Evolutionary conservation across 495 filamentous ascomycete species (phyloP).

Genomic region (Penicillium antarcticum): DNA sequence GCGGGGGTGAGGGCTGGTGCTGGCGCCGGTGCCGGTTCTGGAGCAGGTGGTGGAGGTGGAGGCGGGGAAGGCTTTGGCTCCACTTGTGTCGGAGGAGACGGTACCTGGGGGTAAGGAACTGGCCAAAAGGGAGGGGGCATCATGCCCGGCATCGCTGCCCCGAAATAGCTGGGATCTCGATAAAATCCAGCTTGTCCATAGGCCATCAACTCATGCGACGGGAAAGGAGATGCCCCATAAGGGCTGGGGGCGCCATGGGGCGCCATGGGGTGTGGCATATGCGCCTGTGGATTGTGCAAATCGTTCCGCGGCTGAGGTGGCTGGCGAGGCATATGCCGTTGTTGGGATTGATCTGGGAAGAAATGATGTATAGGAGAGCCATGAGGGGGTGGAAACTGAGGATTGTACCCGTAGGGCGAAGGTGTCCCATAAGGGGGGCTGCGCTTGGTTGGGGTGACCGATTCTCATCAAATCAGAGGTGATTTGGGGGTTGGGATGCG

Average conservation of each 20-base stretch:
- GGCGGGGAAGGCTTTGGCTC: constrained; percentile 22
- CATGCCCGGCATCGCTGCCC: constrained; percentile 31
- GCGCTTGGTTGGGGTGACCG: constrained; percentile 33
- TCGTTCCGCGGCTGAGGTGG: constrained; percentile 28
- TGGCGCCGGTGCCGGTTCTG: constrained; percentile 11
- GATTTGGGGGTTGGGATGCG: constrained; percentile 30
- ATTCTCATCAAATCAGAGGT: constrained; percentile 42
- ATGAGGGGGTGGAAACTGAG: constrained; percentile 35
- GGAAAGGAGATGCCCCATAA: constrained; percentile 35
- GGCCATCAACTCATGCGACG: constrained; percentile 47
- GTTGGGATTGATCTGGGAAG: constrained; percentile 32
- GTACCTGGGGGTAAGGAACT: constrained; percentile 28
- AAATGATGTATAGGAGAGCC: constrained; percentile 33
- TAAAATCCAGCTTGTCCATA: constrained; percentile 45
- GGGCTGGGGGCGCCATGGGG: constrained; percentile 25
- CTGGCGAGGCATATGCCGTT: constrained; percentile 21
- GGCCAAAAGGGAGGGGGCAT: constrained; percentile 34
- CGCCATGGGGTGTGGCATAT: constrained; percentile 27
- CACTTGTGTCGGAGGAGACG: constrained; percentile 29
- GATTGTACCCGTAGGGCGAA: constrained; percentile 17
- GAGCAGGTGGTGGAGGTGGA: constrained; percentile 9
- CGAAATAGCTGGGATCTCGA: constrained; percentile 40
- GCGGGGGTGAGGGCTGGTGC: constrained; percentile 15
- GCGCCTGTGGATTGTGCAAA: constrained; percentile 29
- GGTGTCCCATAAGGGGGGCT: constrained; percentile 27